These are phyloP conservation scores for Heterobasidion parviporum DNA, from an alignment of 1,284 basidiomycete genomes.

Conservation along the genomic window DNA sequence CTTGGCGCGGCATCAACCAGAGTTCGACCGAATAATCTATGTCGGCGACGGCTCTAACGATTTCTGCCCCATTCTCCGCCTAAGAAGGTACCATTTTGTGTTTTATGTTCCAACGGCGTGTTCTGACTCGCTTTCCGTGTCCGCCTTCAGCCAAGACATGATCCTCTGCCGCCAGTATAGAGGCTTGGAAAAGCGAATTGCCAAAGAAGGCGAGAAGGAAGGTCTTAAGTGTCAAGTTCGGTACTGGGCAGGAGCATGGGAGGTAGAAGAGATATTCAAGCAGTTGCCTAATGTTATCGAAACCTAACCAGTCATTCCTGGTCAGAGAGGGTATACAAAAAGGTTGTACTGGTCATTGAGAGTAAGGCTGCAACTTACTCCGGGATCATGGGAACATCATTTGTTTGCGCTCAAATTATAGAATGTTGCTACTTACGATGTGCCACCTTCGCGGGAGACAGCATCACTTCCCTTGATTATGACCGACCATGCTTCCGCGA, in stretches of 20 bases:
- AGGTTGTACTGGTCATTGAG: no score
- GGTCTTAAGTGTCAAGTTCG: constrained; percentile 67
- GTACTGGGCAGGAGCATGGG: constrained; percentile 92
- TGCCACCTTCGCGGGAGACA: no score
- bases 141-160: constrained; percentile 54
- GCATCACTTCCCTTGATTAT: no score
- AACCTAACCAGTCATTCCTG: no score
- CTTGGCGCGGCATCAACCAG: constrained; percentile 57
- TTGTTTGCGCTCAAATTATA: no score
- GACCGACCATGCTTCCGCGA: no score
- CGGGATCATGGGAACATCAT: no score
- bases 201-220: constrained; percentile 50
- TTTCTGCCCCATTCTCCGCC: constrained; percentile 84
- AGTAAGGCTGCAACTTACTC: no score
- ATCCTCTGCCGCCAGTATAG: constrained; percentile 72
- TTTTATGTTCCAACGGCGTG: not conserved
- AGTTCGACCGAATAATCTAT: constrained; percentile 81
- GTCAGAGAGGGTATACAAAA: no score
- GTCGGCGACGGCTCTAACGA: constrained; percentile 95
- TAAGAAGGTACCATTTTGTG: constrained; percentile 46
- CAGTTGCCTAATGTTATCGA: constrained; percentile 20
- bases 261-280: constrained; percentile 77
- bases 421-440: no score
- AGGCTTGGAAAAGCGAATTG: constrained; percentile 71
- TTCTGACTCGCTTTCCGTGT: not conserved